Conservation (phyloP, 306 rosid genomes). For the Elaeagnus macrophylla region DNA sequence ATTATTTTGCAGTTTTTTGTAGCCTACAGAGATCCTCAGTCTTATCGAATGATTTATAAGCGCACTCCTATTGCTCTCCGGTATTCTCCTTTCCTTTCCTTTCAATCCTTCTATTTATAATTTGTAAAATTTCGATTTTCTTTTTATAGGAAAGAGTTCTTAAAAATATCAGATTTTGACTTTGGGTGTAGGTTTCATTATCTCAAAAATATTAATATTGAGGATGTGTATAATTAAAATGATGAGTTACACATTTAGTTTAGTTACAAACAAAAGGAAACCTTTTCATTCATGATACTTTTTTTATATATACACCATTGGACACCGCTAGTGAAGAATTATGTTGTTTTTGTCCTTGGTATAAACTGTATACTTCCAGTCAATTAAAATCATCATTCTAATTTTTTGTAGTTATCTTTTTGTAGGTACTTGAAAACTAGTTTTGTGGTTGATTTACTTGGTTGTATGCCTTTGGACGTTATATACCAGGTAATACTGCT, state of each 20-base stretch:
- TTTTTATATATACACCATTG: too few species aligned
- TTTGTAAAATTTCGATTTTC: not conserved
- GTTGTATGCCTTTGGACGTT: constrained; percentile 92
- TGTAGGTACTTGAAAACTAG: constrained; percentile 65
- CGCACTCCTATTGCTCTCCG: constrained; percentile 62
- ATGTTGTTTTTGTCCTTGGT: not conserved
- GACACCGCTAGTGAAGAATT: too few species aligned
- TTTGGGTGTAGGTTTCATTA: too few species aligned
- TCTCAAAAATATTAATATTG: too few species aligned
- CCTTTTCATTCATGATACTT: too few species aligned
- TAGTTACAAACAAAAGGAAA: too few species aligned
- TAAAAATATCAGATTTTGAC: too few species aligned
- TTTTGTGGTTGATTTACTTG: constrained; percentile 71
- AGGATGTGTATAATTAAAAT: too few species aligned
- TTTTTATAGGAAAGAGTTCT: not conserved
- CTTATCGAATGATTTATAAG: constrained; percentile 69
- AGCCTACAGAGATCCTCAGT: constrained; percentile 70
- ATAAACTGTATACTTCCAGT: not conserved
- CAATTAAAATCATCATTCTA: not conserved
- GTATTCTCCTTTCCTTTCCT: constrained; percentile 26
- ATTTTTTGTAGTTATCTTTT: constrained; percentile 36
- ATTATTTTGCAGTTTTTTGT: constrained; percentile 63
- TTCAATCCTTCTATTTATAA: not conserved
- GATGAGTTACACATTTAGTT: too few species aligned
- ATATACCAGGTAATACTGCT: constrained; percentile 63